Evolutionary conservation across 441 rosid genomes (phyloP), one percentile per base, ranked within the genome.

Genomic region (Pelargonium australe): DNA sequence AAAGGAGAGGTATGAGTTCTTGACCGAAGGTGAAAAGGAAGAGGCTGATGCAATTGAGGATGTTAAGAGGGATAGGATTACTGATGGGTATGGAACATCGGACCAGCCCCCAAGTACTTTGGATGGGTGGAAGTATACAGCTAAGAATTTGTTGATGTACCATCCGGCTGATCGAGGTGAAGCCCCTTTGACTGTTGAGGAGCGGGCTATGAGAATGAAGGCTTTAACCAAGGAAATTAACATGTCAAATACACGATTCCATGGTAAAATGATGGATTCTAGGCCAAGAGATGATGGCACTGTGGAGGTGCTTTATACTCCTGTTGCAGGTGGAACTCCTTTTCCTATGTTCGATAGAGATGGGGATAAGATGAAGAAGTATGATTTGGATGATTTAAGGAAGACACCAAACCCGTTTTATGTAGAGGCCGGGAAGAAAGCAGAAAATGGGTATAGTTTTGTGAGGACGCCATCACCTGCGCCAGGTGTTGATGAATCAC

Each of bases 381-480:
- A 91, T 73, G 97, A 95, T 80, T 72, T 95, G 69, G 97, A 95
- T 62, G 99, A 95, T 70, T 72, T 91, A 71, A 88, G 92, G 89
- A 94, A 80, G 83, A 91, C 97, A 0, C 99, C 99, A 0, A 83
- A 84, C 74, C 81, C 73, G 53, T 90, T 88, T 79, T 88, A 94
- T 68, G 83, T 79, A 41, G 97, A 91, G 64, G 84, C 92, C 0
- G 87, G 72, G n/a, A 91, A 89, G 81, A 86, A 80, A 78, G 87
- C 92, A 0, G 96, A 87, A 65, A 87, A 90, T 71, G 99, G 99
- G 17, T 95, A 87, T 80, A 87, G 84, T 67, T 91, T 89, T 81
- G 96, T 95, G 31, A 87, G 67, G 82, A 95, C 97, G 12, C 99
- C 99, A 11, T 91, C 99, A 34, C 97, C 99, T 17, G 95, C 95